Evolutionary conservation across 2,329 filamentous ascomycete species (phyloP).

Genomic region (Arthrobotrys sinensis): DNA sequence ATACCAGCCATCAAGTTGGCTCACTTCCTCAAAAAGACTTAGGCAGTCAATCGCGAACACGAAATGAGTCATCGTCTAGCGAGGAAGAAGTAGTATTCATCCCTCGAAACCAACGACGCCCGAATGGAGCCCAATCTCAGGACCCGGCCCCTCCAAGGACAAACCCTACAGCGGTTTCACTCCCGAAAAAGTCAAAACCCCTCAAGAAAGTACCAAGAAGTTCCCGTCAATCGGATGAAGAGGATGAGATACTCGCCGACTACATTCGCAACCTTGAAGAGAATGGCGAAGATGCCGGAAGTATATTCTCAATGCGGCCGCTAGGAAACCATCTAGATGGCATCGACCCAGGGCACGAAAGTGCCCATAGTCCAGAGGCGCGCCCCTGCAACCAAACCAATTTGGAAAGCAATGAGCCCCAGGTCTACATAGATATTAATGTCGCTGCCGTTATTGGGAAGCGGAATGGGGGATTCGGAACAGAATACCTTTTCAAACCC

Average conservation of each 20-base stretch:
- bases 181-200: not conserved
- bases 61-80: conserved; percentile 7
- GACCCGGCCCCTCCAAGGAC: not conserved
- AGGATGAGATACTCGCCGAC: conserved; percentile 37
- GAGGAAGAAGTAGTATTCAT: conserved; percentile 51
- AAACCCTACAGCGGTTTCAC: not conserved
- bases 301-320: conserved; percentile 21
- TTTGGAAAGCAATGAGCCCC: not conserved
- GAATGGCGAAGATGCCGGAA: conserved; percentile 21
- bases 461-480: conserved; percentile 11
- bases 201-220: not conserved
- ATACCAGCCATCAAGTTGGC: not conserved
- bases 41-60: not conserved
- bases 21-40: not conserved
- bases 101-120: conserved; percentile 41
- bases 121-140: not conserved
- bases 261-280: conserved; percentile 51
- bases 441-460: conserved; percentile 30
- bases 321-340: conserved; percentile 32
- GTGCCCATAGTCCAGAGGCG: not conserved
- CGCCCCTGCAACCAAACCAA: not conserved
- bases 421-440: conserved; percentile 20
- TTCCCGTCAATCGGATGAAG: not conserved
- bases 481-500: conserved; percentile 51
- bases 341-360: conserved; percentile 6